These are phyloP conservation scores for Acephala macrosclerotiorum DNA, from an alignment of 2,329 filamentous ascomycete genomes.

Conservation along the genomic window DNA sequence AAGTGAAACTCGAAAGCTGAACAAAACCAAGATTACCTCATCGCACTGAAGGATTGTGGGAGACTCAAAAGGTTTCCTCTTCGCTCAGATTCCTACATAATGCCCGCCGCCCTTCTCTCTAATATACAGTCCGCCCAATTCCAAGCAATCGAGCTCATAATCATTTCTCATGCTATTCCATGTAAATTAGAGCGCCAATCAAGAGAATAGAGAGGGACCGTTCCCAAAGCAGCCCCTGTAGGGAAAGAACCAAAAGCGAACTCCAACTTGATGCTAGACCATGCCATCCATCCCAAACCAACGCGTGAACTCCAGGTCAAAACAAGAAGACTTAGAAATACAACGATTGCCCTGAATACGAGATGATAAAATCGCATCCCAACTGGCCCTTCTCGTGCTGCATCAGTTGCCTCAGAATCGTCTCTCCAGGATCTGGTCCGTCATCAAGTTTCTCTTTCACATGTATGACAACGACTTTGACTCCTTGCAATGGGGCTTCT, in stretches of 20 bases:
- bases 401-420: slow-evolving; percentile 73
- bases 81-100: background rate
- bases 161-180: slow-evolving; percentile 5
- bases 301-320: background rate
- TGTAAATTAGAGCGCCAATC: background rate
- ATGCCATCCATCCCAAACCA: background rate
- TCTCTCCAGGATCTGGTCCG: slow-evolving; percentile 67
- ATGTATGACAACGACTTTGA: slow-evolving; percentile 90
- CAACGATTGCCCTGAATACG: slow-evolving; percentile 67
- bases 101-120: background rate
- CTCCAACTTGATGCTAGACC: background rate
- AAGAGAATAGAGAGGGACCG: background rate
- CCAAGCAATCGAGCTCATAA: background rate
- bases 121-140: background rate
- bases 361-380: slow-evolving; percentile 82
- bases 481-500: slow-evolving; percentile 62
- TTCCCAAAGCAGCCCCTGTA: background rate
- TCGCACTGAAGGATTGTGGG: too few relatives aligned
- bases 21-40: too few relatives aligned
- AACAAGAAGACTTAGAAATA: slow-evolving; percentile 39
- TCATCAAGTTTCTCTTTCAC: slow-evolving; percentile 87
- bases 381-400: slow-evolving; percentile 63
- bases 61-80: slow-evolving; percentile 10
- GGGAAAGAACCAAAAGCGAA: background rate
- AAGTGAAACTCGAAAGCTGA: too few relatives aligned